Evolutionary conservation across 2,329 filamentous ascomycete genomes (phyloP).

Genomic region (Biscogniauxia marginata): DNA sequence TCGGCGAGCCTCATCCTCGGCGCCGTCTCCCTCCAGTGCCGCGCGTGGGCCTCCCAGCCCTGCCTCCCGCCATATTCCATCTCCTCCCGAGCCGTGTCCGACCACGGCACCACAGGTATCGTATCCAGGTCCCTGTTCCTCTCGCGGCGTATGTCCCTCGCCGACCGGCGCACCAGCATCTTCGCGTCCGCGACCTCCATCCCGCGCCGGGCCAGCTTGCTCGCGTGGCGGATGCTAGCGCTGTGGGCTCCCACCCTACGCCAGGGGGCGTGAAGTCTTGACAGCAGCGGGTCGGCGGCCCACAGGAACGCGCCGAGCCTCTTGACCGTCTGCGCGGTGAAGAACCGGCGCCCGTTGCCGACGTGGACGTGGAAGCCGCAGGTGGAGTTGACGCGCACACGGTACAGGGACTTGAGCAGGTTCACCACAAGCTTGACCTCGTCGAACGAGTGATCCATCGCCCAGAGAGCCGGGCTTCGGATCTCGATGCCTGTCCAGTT

Average conservation of each 20-base stretch:
- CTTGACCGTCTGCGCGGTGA: slow-evolving; percentile 29
- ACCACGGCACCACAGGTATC: slow-evolving; percentile 12
- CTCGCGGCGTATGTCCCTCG: no score
- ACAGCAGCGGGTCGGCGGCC: slow-evolving; percentile 37
- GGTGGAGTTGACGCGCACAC: slow-evolving; percentile 33
- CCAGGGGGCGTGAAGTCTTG: slow-evolving; percentile 35
- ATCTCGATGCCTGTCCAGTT: slow-evolving; percentile 31
- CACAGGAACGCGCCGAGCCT: slow-evolving; percentile 34
- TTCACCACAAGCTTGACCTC: slow-evolving; percentile 33
- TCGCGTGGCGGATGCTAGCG: slow-evolving; percentile 16
- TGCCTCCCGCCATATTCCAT: slow-evolving; percentile 6
- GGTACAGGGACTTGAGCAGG: slow-evolving; percentile 31
- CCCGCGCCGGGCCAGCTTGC: slow-evolving; percentile 9
- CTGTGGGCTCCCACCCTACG: slow-evolving; percentile 20
- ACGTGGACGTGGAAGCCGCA: slow-evolving; percentile 40
- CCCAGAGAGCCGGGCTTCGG: slow-evolving; percentile 35
- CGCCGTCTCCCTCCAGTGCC: slow-evolving; percentile 8
- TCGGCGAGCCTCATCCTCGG: slow-evolving; percentile 9
- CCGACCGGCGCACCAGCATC: background rate
- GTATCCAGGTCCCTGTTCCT: background rate
- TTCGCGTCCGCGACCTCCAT: slow-evolving; percentile 1
- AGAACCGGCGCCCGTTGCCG: slow-evolving; percentile 33
- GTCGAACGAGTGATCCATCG: slow-evolving; percentile 24
- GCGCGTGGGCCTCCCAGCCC: slow-evolving; percentile 9
- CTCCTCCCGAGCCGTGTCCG: slow-evolving; percentile 15